Evolutionary conservation across 345 rosid species (phyloP).

Genomic region (Nasturtium officinale): DNA sequence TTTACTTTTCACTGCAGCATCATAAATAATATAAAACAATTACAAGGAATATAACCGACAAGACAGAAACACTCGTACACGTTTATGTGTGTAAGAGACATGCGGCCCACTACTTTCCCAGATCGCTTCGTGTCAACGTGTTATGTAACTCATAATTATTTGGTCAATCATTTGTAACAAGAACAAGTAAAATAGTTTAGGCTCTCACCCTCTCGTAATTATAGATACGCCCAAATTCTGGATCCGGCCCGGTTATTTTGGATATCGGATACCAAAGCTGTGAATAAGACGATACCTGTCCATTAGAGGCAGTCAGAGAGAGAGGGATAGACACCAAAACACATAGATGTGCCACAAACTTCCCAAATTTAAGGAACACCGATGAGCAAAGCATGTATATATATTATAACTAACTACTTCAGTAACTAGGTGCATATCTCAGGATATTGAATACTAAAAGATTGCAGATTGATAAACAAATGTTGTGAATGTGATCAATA

Average conservation of each 20-base stretch:
- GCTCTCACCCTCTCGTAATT: background rate
- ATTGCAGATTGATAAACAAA: slow-evolving; percentile 19
- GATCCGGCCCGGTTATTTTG: slow-evolving; percentile 1
- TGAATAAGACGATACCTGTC: background rate
- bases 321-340: background rate
- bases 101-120: slow-evolving; percentile 44
- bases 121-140: slow-evolving; percentile 37
- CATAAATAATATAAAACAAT: slow-evolving; percentile 24
- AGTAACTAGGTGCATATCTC: no score
- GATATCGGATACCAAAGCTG: background rate
- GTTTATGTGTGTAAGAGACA: slow-evolving; percentile 33
- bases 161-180: background rate
- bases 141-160: background rate
- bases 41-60: slow-evolving; percentile 28
- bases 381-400: slow-evolving; percentile 9
- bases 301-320: background rate
- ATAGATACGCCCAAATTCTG: background rate
- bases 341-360: no score
- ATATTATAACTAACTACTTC: background rate
- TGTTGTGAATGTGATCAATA: background rate
- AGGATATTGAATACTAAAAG: slow-evolving; percentile 13
- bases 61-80: slow-evolving; percentile 30
- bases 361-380: background rate
- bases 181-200: slow-evolving; percentile 7
- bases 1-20: slow-evolving; percentile 33